Base-by-base conservation (phyloP, 257 asterid species). In the Handroanthus guayacan region DNA sequence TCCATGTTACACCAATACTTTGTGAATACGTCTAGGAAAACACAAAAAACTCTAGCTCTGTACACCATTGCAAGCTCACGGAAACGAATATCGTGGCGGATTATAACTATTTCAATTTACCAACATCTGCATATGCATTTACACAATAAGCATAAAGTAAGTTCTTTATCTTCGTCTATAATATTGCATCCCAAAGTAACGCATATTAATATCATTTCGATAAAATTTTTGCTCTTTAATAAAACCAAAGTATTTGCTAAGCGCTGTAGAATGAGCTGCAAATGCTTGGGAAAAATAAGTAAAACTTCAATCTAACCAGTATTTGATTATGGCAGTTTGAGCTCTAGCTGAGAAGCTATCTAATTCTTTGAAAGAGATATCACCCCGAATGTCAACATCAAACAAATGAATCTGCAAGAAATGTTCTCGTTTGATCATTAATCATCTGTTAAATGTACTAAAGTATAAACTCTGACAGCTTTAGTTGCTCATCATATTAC, bases 101-200 rank as follows among this genome's bases (percentile, higher is more conserved):
- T n/a, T n/a, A 86, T 84, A 50, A 86, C 90, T 20, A 86, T 71
- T 60, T 84, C 88, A 39, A 86, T 68, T n/a, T 75, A 45, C 87
- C 87, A 47, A 82, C 79, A 56, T 81, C 90, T 86, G 75, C 62
- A 65, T 10, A 73, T 43, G 6, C 44, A 39, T 39, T 39, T 5
- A 39, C 44, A 3, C 4, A 39, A 39, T 39, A 39, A 39, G 1
- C 44, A 39, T 38, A 38, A 2, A 38, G 4, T 3, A 7, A 39
- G 44, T n/a, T n/a, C n/a, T n/a, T n/a, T n/a, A n/a, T n/a, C n/a
- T n/a, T n/a, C n/a, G n/a, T n/a, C n/a, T n/a, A 6, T 2, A 58
- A 2, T 17, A 3, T 5, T 2, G n/a, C 2, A 50, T 5, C 13
- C 2, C 0, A 17, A n/a, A n/a, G n/a, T n/a, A n/a, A n/a, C n/a